These are phyloP conservation scores for Melastoma candidum DNA, from an alignment of 441 rosid species.

Conservation along the genomic window DNA sequence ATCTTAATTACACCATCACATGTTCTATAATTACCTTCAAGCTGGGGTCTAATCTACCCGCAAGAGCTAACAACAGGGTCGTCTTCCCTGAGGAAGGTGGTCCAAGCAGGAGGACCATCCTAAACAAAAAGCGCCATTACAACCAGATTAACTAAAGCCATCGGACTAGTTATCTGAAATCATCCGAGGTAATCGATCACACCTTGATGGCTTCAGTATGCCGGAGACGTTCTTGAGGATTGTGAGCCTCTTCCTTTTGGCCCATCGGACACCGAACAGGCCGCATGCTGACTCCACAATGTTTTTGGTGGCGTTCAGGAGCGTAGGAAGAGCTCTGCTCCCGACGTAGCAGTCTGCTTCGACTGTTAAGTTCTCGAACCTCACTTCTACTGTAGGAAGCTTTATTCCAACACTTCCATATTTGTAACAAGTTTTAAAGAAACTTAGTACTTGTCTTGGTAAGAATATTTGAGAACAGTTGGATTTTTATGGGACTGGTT, in stretches of 20 bases:
- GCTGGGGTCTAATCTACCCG: constrained; percentile 57
- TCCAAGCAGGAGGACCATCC: constrained; percentile 74
- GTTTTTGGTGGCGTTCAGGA: constrained; percentile 46
- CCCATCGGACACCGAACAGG: constrained; percentile 33
- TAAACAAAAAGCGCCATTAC: constrained; percentile 2
- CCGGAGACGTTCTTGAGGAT: constrained; percentile 61
- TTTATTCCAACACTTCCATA: constrained; percentile 33
- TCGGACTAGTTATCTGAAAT: no score
- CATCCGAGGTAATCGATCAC: neutral
- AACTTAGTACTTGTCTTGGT: no score
- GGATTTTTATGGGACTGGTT: no score
- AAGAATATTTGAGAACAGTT: no score
- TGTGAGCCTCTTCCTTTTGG: constrained; percentile 50
- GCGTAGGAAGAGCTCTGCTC: constrained; percentile 50
- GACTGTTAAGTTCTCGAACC: constrained; percentile 29
- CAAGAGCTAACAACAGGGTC: constrained; percentile 63
- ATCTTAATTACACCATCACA: no score
- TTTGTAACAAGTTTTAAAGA: no score
- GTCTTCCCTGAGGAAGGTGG: constrained; percentile 90
- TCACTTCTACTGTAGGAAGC: constrained; percentile 54
- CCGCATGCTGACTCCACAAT: constrained; percentile 46
- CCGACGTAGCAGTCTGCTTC: constrained; percentile 45
- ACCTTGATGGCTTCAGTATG: constrained; percentile 59
- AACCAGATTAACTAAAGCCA: no score
- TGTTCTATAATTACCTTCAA: constrained; percentile 24